Base-by-base conservation (phyloP, 495 filamentous ascomycete genomes). In the Pyrenopolyporus hunteri region DNA sequence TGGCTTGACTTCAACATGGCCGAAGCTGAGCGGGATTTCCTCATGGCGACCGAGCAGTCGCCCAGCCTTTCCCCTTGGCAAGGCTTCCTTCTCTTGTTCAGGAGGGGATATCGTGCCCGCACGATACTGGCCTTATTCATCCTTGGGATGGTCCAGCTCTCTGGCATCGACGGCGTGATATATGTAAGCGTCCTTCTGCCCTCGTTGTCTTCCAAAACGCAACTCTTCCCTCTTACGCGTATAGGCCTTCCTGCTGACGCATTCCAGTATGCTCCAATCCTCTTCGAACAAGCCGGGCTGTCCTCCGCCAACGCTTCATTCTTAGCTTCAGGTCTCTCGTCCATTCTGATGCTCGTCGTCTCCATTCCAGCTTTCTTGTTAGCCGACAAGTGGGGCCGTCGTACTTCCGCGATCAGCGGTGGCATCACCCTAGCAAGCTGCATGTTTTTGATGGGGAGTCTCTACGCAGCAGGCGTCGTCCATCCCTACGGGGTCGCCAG, bases 351-450 rank as follows among this genome's bases (percentile, higher is more conserved):
- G 60, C 60, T 82, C 37, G 70, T 69, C 31, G 57, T 82, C 28
- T 75, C 79, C 10, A 75, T 83, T 47, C 73, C 78, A 10, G 76
- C 72, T 13, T 72, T 86, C 26, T 59, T 89, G 20, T 82, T 79
- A 35, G 80, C 83, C 1, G 87, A 89, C 59, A 79, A 80, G 51
- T 88, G 84, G 85, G 84, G 85, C 11, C 81, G 87, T 44, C 81
- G 83, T 1, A 80, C 80, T n/a, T 80, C 76, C 13, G 77, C 80
- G 14, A 79, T 88, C 17, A 75, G 71, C 13, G 86, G 86, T 10
- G 86, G 85, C 8, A 43, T 84, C 0, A 72, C 75, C 7, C 59
- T 83, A 2, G 70, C 76, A 2, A 73, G 73, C 25, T 75, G 49
- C 44, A 76, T 77, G 74, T 59, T 75, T 16, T 19, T 69, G 3